Conservation (phyloP, 768 basidiomycete genomes). For the Hypholoma fasciculare region DNA sequence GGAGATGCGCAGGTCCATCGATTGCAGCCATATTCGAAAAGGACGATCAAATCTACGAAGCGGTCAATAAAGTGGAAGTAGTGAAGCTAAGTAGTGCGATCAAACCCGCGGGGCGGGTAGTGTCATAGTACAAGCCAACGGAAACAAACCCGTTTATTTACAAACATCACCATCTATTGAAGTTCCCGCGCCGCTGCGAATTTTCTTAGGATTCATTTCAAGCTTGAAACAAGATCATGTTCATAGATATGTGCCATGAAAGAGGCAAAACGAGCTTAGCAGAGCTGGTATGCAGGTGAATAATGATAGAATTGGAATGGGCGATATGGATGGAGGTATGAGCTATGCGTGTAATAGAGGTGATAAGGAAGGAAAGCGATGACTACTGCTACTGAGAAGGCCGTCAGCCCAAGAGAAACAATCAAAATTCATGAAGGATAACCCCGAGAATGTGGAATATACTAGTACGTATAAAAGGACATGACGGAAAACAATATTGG, state of each 20-base stretch:
- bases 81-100: background rate
- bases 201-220: too few species aligned
- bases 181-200: too few species aligned
- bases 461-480: conserved; percentile 6
- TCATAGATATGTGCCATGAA: too few species aligned
- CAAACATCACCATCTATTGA: too few species aligned
- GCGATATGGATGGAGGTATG: background rate
- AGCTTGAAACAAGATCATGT: too few species aligned
- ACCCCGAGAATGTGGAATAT: conserved; percentile 8
- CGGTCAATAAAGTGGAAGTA: too few species aligned
- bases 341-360: background rate
- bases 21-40: conserved; percentile 25
- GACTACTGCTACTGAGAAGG: background rate
- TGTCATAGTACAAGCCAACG: too few species aligned
- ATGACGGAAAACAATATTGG: conserved; percentile 12
- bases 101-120: background rate
- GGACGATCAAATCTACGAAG: background rate
- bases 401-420: conserved; percentile 9
- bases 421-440: conserved; percentile 9
- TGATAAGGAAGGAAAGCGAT: background rate
- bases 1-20: conserved; percentile 63
- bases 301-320: conserved; percentile 8
- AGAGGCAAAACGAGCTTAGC: background rate
- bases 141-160: too few species aligned
- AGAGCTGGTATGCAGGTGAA: background rate